phyloP scores from a whole-genome alignment of 257 asterid genomes.

The Schizonepeta tenuifolia region DNA sequence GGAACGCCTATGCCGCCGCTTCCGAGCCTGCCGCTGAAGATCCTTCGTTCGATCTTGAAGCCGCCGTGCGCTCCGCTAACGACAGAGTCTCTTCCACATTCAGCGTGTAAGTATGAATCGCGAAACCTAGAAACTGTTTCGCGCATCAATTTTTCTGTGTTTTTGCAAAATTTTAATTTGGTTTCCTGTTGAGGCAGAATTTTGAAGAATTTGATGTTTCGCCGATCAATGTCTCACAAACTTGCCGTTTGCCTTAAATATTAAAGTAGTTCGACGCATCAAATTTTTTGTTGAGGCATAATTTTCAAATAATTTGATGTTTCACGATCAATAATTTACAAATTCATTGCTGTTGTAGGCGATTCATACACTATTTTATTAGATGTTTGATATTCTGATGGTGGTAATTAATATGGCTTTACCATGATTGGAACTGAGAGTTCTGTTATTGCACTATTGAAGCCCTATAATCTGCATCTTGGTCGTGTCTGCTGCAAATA shows the following conservation, averaged over 20 bases:
- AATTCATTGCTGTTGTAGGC: background rate
- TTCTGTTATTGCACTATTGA: background rate
- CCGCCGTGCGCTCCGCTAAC: conserved; percentile 79
- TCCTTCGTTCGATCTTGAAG: conserved; percentile 80
- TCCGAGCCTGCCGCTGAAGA: conserved; percentile 52
- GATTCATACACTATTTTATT: background rate
- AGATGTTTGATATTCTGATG: background rate
- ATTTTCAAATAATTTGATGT: background rate
- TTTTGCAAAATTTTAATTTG: background rate
- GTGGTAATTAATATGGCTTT: background rate
- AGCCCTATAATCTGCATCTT: background rate
- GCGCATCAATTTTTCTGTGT: background rate
- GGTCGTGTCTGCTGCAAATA: background rate
- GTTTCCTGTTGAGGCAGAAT: background rate
- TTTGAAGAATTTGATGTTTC: conserved; percentile 7
- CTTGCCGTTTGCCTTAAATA: conserved; percentile 9
- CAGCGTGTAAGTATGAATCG: conserved; percentile 57
- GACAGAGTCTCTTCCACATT: conserved; percentile 78
- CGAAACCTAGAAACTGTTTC: background rate
- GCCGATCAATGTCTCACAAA: background rate
- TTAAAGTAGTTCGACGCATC: background rate
- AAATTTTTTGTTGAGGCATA: background rate
- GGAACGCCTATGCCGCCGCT: conserved; percentile 85
- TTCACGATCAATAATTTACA: background rate
- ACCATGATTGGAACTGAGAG: background rate